Evolutionary conservation across 768 basidiomycete species (phyloP).

Genomic region (Auricularia sp.): DNA sequence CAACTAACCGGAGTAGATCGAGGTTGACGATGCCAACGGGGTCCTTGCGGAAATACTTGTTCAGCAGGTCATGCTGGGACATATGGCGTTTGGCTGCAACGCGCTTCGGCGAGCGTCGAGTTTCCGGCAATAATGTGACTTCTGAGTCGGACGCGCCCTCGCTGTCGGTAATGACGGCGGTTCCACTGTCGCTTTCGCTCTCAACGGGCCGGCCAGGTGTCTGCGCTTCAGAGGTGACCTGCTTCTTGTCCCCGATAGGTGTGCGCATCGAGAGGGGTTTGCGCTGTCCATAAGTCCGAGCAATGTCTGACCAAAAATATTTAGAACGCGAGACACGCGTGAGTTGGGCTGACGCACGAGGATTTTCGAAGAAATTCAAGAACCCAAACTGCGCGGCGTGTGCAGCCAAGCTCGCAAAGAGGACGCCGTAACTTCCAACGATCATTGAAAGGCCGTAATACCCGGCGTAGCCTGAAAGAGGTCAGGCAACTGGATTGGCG

Average conservation of each 20-base stretch:
- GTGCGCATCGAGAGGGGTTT: conserved; percentile 82
- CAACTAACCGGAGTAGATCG: conserved; percentile 70
- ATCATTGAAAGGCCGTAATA: conserved; percentile 94
- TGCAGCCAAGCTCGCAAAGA: conserved; percentile 88
- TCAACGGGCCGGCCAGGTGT: background rate
- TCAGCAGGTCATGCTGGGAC: conserved; percentile 83
- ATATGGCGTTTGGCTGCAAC: conserved; percentile 14
- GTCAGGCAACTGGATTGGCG: background rate
- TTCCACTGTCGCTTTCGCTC: background rate
- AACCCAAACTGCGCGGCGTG: conserved; percentile 97
- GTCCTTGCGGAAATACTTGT: conserved; percentile 86
- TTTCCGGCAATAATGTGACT: conserved; percentile 15
- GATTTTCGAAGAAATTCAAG: conserved; percentile 92
- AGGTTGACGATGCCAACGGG: conserved; percentile 69
- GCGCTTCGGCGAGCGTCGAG: conserved; percentile 3
- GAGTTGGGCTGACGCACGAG: conserved; percentile 43
- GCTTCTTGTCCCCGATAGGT: conserved; percentile 28
- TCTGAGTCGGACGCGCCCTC: conserved; percentile 5
- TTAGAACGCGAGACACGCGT: background rate
- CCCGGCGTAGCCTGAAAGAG: conserved; percentile 70
- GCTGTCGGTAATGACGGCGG: background rate
- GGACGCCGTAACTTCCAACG: conserved; percentile 76
- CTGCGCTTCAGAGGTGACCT: background rate
- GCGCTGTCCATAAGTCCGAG: conserved; percentile 85
- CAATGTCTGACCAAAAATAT: conserved; percentile 55